Conservation (phyloP, 345 rosid species). For the Atalantia buxifolia region DNA sequence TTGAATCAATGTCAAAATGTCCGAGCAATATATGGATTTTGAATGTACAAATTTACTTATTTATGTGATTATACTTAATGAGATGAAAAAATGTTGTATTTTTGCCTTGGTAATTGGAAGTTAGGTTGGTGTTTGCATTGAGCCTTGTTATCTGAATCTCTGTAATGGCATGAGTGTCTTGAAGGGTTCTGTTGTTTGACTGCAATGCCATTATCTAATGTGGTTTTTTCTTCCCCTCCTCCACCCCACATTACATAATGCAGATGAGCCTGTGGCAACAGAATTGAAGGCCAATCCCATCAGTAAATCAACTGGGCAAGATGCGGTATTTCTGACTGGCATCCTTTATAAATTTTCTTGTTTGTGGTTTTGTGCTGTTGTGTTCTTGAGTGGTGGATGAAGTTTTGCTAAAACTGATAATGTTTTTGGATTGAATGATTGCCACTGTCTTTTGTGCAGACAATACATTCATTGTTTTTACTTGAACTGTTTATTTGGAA, state of each 20-base stretch:
- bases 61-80: not conserved
- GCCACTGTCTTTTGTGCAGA: not conserved
- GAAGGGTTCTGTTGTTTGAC: not conserved
- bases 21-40: not conserved
- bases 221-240: not conserved
- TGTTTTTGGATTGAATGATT: not conserved
- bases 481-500: not conserved
- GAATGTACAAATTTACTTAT: not conserved
- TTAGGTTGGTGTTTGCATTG: not conserved
- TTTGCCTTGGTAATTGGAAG: not conserved
- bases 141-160: not conserved
- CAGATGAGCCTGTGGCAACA: conserved; percentile 24
- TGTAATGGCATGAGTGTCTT: not conserved
- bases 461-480: not conserved
- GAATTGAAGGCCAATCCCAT: conserved; percentile 25
- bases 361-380: not conserved
- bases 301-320: conserved; percentile 22
- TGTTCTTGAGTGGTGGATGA: not conserved
- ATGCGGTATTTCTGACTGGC: conserved; percentile 17
- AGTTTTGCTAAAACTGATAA: not conserved
- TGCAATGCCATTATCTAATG: not conserved
- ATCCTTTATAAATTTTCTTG: not conserved
- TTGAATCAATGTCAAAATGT: not conserved
- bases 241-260: not conserved
- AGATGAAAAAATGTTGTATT: too few relatives aligned